These are phyloP conservation scores for Aspergillus sp. DNA, from an alignment of 2,329 filamentous ascomycete species.

Conservation along the genomic window DNA sequence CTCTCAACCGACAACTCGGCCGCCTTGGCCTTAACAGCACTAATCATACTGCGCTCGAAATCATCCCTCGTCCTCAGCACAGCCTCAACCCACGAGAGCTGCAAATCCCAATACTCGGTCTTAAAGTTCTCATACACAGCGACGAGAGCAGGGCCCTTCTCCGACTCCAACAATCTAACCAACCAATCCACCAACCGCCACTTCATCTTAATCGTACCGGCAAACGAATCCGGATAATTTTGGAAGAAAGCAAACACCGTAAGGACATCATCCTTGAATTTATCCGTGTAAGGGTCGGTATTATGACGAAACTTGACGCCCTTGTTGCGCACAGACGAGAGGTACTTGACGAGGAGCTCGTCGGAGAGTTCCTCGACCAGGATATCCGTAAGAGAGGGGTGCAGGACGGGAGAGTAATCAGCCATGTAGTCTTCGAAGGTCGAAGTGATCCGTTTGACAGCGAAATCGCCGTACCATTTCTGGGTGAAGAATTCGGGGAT, in stretches of 20 bases:
- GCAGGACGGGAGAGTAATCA: conserved; percentile 82
- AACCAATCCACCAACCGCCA: conserved; percentile 91
- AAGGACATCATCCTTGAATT: conserved; percentile 89
- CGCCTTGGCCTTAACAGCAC: conserved; percentile 82
- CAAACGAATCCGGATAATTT: conserved; percentile 67
- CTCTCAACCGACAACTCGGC: conserved; percentile 79
- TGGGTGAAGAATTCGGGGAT: conserved; percentile 88
- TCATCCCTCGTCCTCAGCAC: conserved; percentile 85
- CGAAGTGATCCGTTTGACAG: conserved; percentile 89
- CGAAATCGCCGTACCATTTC: conserved; percentile 81
- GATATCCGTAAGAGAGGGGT: conserved; percentile 85
- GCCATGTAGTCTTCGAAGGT: conserved; percentile 94
- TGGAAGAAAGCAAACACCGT: conserved; percentile 90
- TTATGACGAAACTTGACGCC: conserved; percentile 81
- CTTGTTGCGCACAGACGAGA: conserved; percentile 82
- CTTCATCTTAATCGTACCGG: conserved; percentile 77
- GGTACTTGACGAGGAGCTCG: conserved; percentile 83
- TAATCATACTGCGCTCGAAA: conserved; percentile 88
- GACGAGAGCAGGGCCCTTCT: conserved; percentile 71
- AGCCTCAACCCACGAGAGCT: conserved; percentile 93
- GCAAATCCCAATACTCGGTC: conserved; percentile 85
- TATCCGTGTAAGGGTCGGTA: conserved; percentile 81
- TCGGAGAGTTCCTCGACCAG: conserved; percentile 92
- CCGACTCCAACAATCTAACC: conserved; percentile 71
- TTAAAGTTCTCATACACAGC: conserved; percentile 84